Base-by-base conservation (phyloP, 2,329 filamentous ascomycete genomes). In the Beauveria rudraprayagi region DNA sequence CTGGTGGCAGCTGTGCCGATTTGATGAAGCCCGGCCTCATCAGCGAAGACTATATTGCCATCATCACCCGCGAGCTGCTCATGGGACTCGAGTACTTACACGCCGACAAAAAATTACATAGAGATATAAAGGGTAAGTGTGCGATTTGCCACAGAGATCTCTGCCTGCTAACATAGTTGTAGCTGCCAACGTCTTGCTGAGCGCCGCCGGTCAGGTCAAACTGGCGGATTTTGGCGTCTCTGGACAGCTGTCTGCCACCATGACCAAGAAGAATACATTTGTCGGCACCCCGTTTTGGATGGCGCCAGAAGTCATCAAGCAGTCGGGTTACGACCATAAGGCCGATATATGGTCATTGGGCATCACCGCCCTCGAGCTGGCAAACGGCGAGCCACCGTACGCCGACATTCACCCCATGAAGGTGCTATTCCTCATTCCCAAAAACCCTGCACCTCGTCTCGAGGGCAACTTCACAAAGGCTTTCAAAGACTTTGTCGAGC, bases 191-290 rank as follows among this genome's bases (percentile, higher is more conserved):
- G 87, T 99, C 34, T 80, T 99, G 40, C 83, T 99, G 6, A 88
- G 89, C 63, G 86, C 91, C 55, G 96, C 89, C 71, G 94, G 94
- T 2, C 94, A 97, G 76, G 93, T 99, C 67, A 99, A 99, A 75
- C 80, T 97, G 61, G 93, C 93, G 16, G 93, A 99, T 73, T 99
- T 99, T 76, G 93, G 93, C 62, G 94, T 99, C 7, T 97, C 93
- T 1, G 93, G 93, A 30, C 94, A 97, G 76, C 82, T 97, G 24
- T 95, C 93, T 10, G 93, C 93, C 7, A 99, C 93, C 55, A 97
- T 97, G 92, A 97, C 93, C 64, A 97, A 97, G 81, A 97, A 97
- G 78, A 97, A 97, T 72, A 97, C 93, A 0, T 99, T 97, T 73
- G 93, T 99, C 37, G 94, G 94, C 40, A 97, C 93, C 0, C 93